Base-by-base conservation (phyloP, 495 filamentous ascomycete species). In the Aspergillus coremiiformis region DNA sequence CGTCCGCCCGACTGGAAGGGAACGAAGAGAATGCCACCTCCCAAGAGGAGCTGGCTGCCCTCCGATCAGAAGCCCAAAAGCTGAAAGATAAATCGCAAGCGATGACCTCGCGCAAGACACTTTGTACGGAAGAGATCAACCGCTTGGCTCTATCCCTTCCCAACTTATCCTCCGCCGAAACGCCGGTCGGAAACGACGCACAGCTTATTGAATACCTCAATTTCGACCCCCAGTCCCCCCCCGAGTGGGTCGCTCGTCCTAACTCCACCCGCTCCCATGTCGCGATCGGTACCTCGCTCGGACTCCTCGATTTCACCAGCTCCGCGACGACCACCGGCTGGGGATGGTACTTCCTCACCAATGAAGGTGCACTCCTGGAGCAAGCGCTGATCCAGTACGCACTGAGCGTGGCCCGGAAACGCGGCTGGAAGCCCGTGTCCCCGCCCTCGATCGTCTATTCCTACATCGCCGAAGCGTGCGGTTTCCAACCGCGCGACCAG, bases 271-370 rank as follows among this genome's bases (percentile, higher is more conserved):
- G 73, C 20, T 88, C 86, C 0, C 93, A 98, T 65, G 85, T 90
- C 6, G 78, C 91, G 54, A 87, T 98, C 55, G 94, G 94, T 21
- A 73, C 79, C 1, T 79, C 86, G 55, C 78, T 98, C 0, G 78
- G 82, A 19, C 72, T 97, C 1, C 71, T 98, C 43, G 94, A 98
- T 69, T 96, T 98, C 61, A 74, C 83, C 10, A 80, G 75, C 47
- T 89, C 90, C 3, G 84, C 82, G 17, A 84, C 79, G 8, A 83
- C 87, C 17, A 87, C 83, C 29, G 93, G 93, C 14, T 97, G 91
- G 91, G 93, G 93, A 0, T 98, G 90, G 89, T 98, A 98, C 69
- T 96, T 86, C 66, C 81, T 98, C 0, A 76, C 84, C 27, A 87
- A 94, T 67, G 92, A 94, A 55, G 90, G 83, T 7, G 91, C 90